Percentiles rank a stretch among this genome's conserved stretches.
Evolutionary conservation across 2,329 filamentous ascomycete species (phyloP).

Genomic region (Botrytis hyacinthi): DNA sequence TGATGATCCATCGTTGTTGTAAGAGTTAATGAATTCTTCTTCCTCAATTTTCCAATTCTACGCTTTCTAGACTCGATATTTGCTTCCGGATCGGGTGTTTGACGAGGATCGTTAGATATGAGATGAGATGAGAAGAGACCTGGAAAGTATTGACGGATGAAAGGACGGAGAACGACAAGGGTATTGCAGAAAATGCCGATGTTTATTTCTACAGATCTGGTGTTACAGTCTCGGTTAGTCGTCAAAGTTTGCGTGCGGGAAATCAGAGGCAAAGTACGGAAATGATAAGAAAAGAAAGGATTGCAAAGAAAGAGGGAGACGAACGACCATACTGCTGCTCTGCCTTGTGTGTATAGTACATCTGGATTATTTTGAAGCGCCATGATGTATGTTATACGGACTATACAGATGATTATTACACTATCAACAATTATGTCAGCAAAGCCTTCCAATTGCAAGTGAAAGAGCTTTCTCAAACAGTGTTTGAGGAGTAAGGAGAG

Average conservation of each 20-base stretch:
- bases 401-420: conserved; percentile 3
- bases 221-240: not conserved
- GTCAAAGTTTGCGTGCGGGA: not conserved
- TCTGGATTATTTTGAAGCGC: not conserved
- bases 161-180: not conserved
- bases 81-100: not conserved
- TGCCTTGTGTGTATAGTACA: conserved; percentile 1
- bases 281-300: no score
- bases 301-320: not conserved
- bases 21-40: not conserved
- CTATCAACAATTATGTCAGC: not conserved
- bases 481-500: not conserved
- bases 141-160: not conserved
- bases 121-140: not conserved
- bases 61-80: not conserved
- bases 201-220: conserved; percentile 1
- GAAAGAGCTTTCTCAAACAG: not conserved
- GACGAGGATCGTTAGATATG: not conserved
- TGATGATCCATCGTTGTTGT: not conserved
- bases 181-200: conserved; percentile 2
- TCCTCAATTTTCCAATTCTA: not conserved
- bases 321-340: conserved; percentile 9
- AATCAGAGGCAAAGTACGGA: not conserved
- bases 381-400: conserved; percentile 2
- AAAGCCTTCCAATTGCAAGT: not conserved